Conservation (phyloP, 2,329 filamentous ascomycete genomes). For the Mollisiaceae sp. region DNA sequence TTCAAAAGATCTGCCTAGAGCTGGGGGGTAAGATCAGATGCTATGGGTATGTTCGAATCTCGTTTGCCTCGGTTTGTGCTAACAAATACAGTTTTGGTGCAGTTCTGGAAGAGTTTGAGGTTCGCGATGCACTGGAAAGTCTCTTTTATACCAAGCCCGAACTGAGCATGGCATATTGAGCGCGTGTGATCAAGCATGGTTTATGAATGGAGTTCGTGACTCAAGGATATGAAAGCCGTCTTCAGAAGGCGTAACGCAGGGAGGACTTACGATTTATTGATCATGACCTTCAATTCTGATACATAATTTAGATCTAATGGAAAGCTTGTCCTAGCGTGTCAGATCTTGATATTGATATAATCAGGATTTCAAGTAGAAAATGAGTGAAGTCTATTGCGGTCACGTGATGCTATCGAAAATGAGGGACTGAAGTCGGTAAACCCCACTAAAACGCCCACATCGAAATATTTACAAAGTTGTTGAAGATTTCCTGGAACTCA, state of each 20-base stretch:
- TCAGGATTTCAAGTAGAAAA: too few species aligned
- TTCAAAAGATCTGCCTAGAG: constrained; percentile 73
- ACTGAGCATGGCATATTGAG: constrained; percentile 22
- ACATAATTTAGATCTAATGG: background rate
- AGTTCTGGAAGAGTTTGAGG: constrained; percentile 70
- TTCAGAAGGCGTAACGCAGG: background rate
- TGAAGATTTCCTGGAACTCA: constrained; percentile 6
- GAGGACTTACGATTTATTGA: constrained; percentile 9
- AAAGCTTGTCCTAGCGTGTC: background rate
- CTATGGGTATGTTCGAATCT: constrained; percentile 75
- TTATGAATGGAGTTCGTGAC: background rate
- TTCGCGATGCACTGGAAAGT: constrained; percentile 46
- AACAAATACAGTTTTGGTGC: constrained; percentile 62
- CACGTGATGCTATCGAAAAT: constrained; percentile 8
- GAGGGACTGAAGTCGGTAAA: constrained; percentile 7
- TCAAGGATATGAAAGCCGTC: background rate
- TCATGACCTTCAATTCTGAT: background rate
- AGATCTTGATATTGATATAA: too few species aligned
- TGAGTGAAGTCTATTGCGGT: background rate
- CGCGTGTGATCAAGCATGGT: background rate
- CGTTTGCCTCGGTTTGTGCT: constrained; percentile 26
- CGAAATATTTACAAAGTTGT: constrained; percentile 33
- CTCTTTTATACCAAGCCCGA: constrained; percentile 38
- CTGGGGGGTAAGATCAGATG: constrained; percentile 83
- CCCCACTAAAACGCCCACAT: constrained; percentile 35